These are phyloP conservation scores for Margaritispora aquatica DNA, from an alignment of 495 filamentous ascomycete genomes.

Conservation along the genomic window DNA sequence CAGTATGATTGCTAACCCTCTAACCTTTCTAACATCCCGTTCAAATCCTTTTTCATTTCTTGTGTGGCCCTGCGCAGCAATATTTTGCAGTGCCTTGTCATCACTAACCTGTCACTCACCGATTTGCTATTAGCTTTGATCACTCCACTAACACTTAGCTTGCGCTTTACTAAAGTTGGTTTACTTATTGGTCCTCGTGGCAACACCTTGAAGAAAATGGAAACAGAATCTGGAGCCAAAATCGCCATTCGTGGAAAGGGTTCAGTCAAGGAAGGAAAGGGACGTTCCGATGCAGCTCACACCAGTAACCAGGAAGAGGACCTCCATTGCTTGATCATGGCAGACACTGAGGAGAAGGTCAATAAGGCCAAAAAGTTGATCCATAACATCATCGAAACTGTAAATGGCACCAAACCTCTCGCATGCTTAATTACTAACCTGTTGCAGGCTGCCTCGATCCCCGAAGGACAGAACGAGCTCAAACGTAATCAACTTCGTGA, in stretches of 20 bases:
- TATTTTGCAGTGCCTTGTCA: slow-evolving; percentile 35
- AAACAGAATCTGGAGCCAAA: slow-evolving; percentile 91
- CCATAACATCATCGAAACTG: slow-evolving; percentile 96
- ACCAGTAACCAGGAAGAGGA: slow-evolving; percentile 99
- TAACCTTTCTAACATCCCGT: slow-evolving; percentile 64
- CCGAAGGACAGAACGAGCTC: slow-evolving; percentile 95
- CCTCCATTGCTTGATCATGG: slow-evolving; percentile 98
- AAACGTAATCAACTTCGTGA: slow-evolving; percentile 98
- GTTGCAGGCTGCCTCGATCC: slow-evolving; percentile 86
- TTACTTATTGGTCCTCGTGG: slow-evolving; percentile 99
- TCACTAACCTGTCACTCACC: slow-evolving; percentile 50
- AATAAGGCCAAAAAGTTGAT: slow-evolving; percentile 97
- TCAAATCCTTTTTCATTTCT: slow-evolving; percentile 36
- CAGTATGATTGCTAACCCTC: slow-evolving; percentile 99
- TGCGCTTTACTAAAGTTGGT: slow-evolving; percentile 90
- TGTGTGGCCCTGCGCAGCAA: slow-evolving; percentile 38
- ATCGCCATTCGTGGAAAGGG: slow-evolving; percentile 99
- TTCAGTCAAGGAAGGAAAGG: slow-evolving; percentile 99
- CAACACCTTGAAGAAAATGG: slow-evolving; percentile 99
- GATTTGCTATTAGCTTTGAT: slow-evolving; percentile 36
- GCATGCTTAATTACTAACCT: slow-evolving; percentile 22
- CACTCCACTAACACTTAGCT: slow-evolving; percentile 83
- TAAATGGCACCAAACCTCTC: slow-evolving; percentile 40
- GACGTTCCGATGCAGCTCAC: slow-evolving; percentile 95
- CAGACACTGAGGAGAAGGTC: slow-evolving; percentile 96